These are phyloP conservation scores for Penicillium argentinense DNA, from an alignment of 495 filamentous ascomycete genomes.

Conservation along the genomic window DNA sequence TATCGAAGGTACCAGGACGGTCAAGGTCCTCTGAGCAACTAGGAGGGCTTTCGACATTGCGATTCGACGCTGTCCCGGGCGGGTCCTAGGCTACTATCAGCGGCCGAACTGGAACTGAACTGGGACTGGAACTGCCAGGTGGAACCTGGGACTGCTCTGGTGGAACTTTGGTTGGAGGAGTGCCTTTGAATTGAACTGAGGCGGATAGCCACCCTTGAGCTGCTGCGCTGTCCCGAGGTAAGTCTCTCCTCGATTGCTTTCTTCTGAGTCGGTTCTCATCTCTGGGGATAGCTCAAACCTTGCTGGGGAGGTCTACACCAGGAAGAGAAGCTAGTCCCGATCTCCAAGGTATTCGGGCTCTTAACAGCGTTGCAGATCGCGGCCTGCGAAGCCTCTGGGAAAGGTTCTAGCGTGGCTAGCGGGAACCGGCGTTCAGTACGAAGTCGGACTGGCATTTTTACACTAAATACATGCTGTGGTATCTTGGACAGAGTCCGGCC, in stretches of 20 bases:
- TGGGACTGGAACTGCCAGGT: neutral
- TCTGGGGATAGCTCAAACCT: neutral
- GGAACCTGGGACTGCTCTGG: too few relatives aligned
- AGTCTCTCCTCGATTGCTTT: neutral
- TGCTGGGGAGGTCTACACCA: neutral
- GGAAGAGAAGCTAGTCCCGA: slow-evolving; percentile 14
- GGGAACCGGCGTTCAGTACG: too few relatives aligned
- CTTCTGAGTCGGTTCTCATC: too few relatives aligned
- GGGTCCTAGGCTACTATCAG: neutral
- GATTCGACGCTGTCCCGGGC: too few relatives aligned
- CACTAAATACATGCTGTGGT: neutral
- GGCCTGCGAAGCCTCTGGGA: neutral
- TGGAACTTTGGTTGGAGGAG: too few relatives aligned
- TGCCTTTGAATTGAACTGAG: too few relatives aligned
- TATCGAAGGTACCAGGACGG: too few relatives aligned
- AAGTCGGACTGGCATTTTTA: too few relatives aligned
- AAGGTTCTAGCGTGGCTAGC: too few relatives aligned
- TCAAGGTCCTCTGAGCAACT: too few relatives aligned
- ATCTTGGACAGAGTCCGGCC: neutral
- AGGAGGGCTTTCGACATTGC: too few relatives aligned
- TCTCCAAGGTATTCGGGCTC: too few relatives aligned
- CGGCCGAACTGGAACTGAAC: neutral
- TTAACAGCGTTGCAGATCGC: slow-evolving; percentile 2
- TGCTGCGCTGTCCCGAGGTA: neutral
- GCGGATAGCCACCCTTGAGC: neutral